Evolutionary conservation across 2,329 filamentous ascomycete species (phyloP), one percentile per base, ranked within the genome.

Genomic region (Pseudogymnoascus sp.): DNA sequence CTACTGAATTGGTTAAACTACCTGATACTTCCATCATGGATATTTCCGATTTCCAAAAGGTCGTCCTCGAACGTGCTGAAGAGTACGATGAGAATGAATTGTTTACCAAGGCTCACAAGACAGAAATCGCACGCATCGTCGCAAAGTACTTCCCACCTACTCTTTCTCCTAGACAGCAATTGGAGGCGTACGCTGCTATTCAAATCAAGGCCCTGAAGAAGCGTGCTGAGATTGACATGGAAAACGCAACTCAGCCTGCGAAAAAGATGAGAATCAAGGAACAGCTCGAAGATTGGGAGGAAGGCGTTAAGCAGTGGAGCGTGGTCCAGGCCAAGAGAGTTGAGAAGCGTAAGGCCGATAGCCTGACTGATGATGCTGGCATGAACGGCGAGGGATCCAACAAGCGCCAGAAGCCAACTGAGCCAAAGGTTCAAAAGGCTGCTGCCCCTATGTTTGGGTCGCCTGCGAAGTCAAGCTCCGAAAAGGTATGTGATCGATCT

Each of bases 271-370:
- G 47, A 12, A 53, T 53, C 25, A 53, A 53, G n/a, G 47, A 53
- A 8, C 23, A 53, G 47, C 25, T 53, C 23, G 47, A 25, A 14
- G 47, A 53, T 8, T 53, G 25, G 23, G 47, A 53, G 47, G 7
- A 53, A 3, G 47, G 8, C 2, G 47, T 53, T 31, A 31, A 31
- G 47, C 23, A 53, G n/a, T 53, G 47, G 37, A 59, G 33, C 42
- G 62, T 28, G 16, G 50, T 35, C 7, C 59, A 11, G 23, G 28
- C 60, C 21, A 21, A 47, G 28, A 59, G 33, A 11, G 31, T 63
- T 1, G 62, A 65, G 53, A 69, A 71, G 62, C 65, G 69, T n/a
- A 69, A 69, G 47, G 53, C 63, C 31, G 56, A 62, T 31, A 62
- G 67, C 5, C 1, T 53, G 25, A 8, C 14, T 38, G 64, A 66